Evolutionary conservation across 768 basidiomycete species (phyloP), one percentile per base, ranked within the genome.

Genomic region (Gyrodon lividus): DNA sequence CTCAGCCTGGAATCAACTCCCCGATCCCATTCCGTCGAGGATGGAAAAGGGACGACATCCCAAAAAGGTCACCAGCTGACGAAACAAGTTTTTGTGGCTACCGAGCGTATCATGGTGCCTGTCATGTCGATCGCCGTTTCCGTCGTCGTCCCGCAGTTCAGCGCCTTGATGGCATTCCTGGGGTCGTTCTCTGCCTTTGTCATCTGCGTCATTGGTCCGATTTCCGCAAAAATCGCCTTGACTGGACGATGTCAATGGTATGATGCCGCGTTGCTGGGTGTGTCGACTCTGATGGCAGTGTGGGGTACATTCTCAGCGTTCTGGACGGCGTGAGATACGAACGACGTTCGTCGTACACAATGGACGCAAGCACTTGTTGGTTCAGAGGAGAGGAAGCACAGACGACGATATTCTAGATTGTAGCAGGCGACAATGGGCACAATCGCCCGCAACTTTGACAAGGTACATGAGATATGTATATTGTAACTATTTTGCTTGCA

Each of bases 161-260:
- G 85, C 56, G 77, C 83, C 5, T 74, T 87, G 68, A 92, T 94
- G 89, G 89, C 92, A 1, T 89, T 97, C 67, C 73, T 98, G 46
- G 95, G 95, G 2, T 86, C 90, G n/a, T 92, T 92, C 67, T 84
- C 86, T 31, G 88, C 92, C 0, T 84, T 84, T 57, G 72, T 84
- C 61, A 77, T 92, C 20, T 89, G 87, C 55, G 78, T 89, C 20
- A 83, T 91, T 52, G 82, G 86, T 9, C 94, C 92, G 5, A 74
- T 95, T 34, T 73, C 80, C 22, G 87, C 87, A 5, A 89, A 89
- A 64, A 71, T 86, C 14, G 76, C 74, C 43, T 70, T 92, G 50
- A 72, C 77, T 20, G 72, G 78, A 4, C 71, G 64, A 38, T 81
- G 79, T 56, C 63, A 70, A 12, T 43, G 71, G 38, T 69, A 81